A percentile compares a stretch with the other conserved stretches of the same genome.
These are phyloP conservation scores for Phytophthora idaei DNA, from an alignment of 352 stramenopile genomes.

Conservation along the genomic window DNA sequence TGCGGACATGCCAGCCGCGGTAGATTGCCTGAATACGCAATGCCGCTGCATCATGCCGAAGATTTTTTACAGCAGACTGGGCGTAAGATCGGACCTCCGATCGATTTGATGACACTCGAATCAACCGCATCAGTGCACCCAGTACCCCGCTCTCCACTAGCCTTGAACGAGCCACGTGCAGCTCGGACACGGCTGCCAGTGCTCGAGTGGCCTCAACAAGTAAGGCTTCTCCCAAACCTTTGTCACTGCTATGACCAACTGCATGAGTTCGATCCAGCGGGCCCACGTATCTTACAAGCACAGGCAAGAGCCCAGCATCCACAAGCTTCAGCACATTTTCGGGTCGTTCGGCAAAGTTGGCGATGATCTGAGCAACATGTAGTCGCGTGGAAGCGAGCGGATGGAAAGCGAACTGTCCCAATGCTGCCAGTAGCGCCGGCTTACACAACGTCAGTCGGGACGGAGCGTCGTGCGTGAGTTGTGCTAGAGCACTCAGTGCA, in stretches of 20 bases:
- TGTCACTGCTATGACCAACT: conserved; percentile 26
- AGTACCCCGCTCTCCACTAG: conserved; percentile 70
- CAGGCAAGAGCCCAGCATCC: conserved; percentile 61
- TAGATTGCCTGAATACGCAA: conserved; percentile 79
- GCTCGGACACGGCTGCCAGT: conserved; percentile 63
- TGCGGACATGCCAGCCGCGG: conserved; percentile 62
- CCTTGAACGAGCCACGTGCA: conserved; percentile 60
- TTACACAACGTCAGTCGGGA: conserved; percentile 78
- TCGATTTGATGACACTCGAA: conserved; percentile 48
- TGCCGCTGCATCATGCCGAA: conserved; percentile 74
- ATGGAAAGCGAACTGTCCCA: conserved; percentile 74
- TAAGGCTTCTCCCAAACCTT: conserved; percentile 41
- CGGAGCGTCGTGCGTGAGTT: conserved; percentile 66
- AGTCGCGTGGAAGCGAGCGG: conserved; percentile 58
- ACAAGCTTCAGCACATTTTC: conserved; percentile 81
- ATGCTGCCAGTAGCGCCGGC: conserved; percentile 53
- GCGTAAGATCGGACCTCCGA: conserved; percentile 48
- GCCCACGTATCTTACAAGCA: conserved; percentile 78
- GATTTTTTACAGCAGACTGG: conserved; percentile 54
- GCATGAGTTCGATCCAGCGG: conserved; percentile 36
- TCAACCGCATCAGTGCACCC: conserved; percentile 59
- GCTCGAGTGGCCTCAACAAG: conserved; percentile 62
- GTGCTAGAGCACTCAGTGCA: conserved; percentile 64
- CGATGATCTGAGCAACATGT: conserved; percentile 74
- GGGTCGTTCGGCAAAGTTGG: conserved; percentile 73